Evolutionary conservation across 2,329 filamentous ascomycete genomes (phyloP).

Genomic region (Fusarium tanahbumbuense): DNA sequence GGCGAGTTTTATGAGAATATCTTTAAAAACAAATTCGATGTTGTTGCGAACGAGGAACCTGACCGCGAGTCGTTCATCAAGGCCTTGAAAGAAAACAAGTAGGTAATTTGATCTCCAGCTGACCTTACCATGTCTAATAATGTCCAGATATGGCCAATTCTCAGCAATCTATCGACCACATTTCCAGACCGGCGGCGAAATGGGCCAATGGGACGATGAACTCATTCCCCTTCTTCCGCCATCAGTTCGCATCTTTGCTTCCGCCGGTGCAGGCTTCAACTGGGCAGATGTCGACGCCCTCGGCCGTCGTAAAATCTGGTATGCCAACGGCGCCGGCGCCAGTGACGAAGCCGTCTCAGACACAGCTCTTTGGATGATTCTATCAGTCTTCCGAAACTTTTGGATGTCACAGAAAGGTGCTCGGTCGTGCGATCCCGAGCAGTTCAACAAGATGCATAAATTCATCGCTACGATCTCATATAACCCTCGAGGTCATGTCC

Average conservation of each 20-base stretch:
- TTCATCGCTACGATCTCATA: conserved; percentile 53
- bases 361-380: conserved; percentile 56
- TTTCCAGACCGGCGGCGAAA: conserved; percentile 71
- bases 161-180: conserved; percentile 66
- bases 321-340: conserved; percentile 57
- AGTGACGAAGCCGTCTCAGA: conserved; percentile 59
- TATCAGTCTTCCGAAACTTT: conserved; percentile 63
- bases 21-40: conserved; percentile 54
- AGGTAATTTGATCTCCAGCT: no score
- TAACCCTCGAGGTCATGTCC: conserved; percentile 59
- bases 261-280: conserved; percentile 71
- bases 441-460: conserved; percentile 36
- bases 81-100: conserved; percentile 53
- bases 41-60: conserved; percentile 53
- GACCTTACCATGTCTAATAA: no score
- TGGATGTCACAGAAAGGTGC: conserved; percentile 53
- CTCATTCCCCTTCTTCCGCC: conserved; percentile 64
- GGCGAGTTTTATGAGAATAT: conserved; percentile 54
- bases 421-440: conserved; percentile 29
- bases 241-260: conserved; percentile 68
- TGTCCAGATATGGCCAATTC: conserved; percentile 39
- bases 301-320: conserved; percentile 53
- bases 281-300: conserved; percentile 68
- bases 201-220: conserved; percentile 70
- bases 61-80: conserved; percentile 55